Conservation (phyloP, 768 basidiomycete species). For the Omphalotus guepiniiformis region DNA sequence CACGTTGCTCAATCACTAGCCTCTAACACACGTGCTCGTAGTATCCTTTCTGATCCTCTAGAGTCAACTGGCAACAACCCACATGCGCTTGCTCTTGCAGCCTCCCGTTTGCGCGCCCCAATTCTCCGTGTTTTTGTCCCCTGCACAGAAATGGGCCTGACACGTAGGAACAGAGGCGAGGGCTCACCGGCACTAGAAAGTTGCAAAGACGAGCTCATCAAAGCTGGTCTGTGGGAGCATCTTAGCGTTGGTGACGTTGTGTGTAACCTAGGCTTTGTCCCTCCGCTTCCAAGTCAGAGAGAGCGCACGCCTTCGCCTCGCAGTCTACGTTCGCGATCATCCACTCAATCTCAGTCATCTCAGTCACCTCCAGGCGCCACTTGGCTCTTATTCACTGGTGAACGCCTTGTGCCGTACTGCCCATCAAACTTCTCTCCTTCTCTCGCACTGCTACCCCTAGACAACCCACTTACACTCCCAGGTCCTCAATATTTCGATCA, state of each 20-base stretch:
- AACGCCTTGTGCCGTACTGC: conserved; percentile 35
- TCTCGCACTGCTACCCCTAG: no score
- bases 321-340: no score
- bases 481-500: no score
- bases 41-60: no score
- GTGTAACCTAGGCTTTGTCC: conserved; percentile 78
- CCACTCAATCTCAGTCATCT: not conserved
- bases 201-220: conserved; percentile 69
- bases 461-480: no score
- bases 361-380: not conserved
- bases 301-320: no score
- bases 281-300: no score
- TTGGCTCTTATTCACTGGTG: conserved; percentile 77
- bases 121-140: conserved; percentile 74
- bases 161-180: conserved; percentile 5
- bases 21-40: no score
- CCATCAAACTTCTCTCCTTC: no score
- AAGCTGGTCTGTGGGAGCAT: conserved; percentile 65
- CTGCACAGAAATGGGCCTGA: conserved; percentile 42
- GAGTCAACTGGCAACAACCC: conserved; percentile 30
- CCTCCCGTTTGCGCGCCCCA: conserved; percentile 62
- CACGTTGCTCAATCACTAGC: no score
- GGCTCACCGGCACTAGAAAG: conserved; percentile 30
- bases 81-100: conserved; percentile 62
- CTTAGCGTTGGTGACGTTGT: conserved; percentile 76